Conservation (phyloP, 768 basidiomycete species). For the Auricularia auricula-judae region DNA sequence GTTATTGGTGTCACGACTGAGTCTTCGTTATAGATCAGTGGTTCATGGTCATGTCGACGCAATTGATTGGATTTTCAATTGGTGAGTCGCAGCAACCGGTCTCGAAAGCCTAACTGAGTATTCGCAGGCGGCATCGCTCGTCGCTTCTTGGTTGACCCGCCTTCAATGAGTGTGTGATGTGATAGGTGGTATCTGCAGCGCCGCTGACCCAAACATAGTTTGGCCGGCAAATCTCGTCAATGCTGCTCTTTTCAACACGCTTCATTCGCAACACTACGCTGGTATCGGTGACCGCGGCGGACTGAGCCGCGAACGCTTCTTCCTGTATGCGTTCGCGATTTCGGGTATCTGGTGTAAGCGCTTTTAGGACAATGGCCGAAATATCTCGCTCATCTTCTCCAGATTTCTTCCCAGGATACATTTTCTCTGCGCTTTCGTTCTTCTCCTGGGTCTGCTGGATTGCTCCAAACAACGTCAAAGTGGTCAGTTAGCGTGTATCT, state of each 20-base stretch:
- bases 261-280: conserved; percentile 43
- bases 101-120: background rate
- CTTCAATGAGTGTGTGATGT: conserved; percentile 10
- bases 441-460: conserved; percentile 54
- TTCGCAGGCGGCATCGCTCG: background rate
- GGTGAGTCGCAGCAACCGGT: background rate
- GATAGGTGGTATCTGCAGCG: background rate
- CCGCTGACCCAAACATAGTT: conserved; percentile 16
- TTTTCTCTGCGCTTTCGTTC: conserved; percentile 40
- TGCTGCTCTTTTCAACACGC: conserved; percentile 63
- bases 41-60: conserved; percentile 30
- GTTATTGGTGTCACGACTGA: background rate
- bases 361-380: background rate
- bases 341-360: conserved; percentile 31
- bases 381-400: background rate
- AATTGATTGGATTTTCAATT: conserved; percentile 10
- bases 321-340: conserved; percentile 39
- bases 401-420: conserved; percentile 58
- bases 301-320: conserved; percentile 48
- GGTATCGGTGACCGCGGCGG: conserved; percentile 39
- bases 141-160: conserved; percentile 13
- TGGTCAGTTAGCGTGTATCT: conserved; percentile 11
- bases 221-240: conserved; percentile 66
- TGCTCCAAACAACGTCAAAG: conserved; percentile 50
- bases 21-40: conserved; percentile 18